Conservation (phyloP, 495 filamentous ascomycete genomes). For the Daldinia bambusicola region DNA sequence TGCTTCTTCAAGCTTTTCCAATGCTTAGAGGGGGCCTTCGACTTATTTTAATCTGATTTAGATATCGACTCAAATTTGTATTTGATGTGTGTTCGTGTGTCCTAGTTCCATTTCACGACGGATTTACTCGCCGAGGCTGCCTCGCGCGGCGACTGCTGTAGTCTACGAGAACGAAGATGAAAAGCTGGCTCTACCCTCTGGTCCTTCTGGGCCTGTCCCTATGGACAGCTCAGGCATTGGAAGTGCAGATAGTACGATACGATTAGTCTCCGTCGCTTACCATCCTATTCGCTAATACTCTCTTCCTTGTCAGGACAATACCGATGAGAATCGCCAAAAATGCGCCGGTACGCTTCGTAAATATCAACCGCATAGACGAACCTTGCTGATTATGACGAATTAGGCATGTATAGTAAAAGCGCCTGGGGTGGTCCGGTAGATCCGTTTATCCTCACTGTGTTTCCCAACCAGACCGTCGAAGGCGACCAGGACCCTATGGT, state of each 20-base stretch:
- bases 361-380: conserved; percentile 1
- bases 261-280: background rate
- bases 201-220: conserved; percentile 61
- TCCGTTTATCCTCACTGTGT: conserved; percentile 88
- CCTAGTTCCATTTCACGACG: conserved; percentile 18
- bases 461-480: conserved; percentile 67
- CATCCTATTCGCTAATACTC: conserved; percentile 22
- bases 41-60: conserved; percentile 6
- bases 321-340: conserved; percentile 80
- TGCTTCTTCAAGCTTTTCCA: conserved; percentile 2
- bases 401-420: conserved; percentile 92
- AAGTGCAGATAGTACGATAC: conserved; percentile 64
- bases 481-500: conserved; percentile 75
- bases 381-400: conserved; percentile 29
- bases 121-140: conserved; percentile 45
- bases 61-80: background rate
- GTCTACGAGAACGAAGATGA: conserved; percentile 49
- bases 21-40: conserved; percentile 18
- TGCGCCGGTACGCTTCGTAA: conserved; percentile 68
- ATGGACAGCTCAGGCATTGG: conserved; percentile 69
- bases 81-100: conserved; percentile 2
- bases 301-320: conserved; percentile 67
- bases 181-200: conserved; percentile 52
- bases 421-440: conserved; percentile 90
- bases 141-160: conserved; percentile 41